These are phyloP conservation scores for Nidularia pulvinata DNA, from an alignment of 768 basidiomycete genomes.

Conservation along the genomic window DNA sequence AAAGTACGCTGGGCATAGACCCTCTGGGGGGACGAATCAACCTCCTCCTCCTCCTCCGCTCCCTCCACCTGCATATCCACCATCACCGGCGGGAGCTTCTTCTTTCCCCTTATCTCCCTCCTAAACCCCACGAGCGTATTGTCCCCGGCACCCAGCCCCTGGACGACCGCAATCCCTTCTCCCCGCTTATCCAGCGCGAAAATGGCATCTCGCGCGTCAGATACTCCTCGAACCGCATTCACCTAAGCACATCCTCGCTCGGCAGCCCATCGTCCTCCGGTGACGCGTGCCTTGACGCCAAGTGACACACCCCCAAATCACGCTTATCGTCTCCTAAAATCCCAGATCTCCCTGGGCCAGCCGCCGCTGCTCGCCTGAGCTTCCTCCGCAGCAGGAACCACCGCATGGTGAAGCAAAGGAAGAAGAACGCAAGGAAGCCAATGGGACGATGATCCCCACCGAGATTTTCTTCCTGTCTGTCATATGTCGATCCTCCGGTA, in stretches of 20 bases:
- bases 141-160: constrained; percentile 8
- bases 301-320: no score
- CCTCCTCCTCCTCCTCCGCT: not conserved
- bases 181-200: constrained; percentile 5
- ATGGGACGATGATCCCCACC: constrained; percentile 61
- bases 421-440: constrained; percentile 55
- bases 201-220: constrained; percentile 24
- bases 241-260: constrained; percentile 36
- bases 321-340: no score
- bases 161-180: not conserved
- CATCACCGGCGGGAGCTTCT: not conserved
- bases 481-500: constrained; percentile 9
- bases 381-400: constrained; percentile 24
- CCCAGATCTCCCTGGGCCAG: constrained; percentile 20
- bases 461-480: constrained; percentile 36
- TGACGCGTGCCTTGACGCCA: constrained; percentile 4
- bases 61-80: not conserved
- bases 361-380: constrained; percentile 23
- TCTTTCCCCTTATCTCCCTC: not conserved
- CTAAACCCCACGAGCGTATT: constrained; percentile 12
- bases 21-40: not conserved
- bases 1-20: not conserved
- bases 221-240: constrained; percentile 35
- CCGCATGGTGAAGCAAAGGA: constrained; percentile 47
- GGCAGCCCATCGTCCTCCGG: constrained; percentile 19